phyloP scores from a whole-genome alignment of 2,329 filamentous ascomycete species.

The Metarhizium album region DNA sequence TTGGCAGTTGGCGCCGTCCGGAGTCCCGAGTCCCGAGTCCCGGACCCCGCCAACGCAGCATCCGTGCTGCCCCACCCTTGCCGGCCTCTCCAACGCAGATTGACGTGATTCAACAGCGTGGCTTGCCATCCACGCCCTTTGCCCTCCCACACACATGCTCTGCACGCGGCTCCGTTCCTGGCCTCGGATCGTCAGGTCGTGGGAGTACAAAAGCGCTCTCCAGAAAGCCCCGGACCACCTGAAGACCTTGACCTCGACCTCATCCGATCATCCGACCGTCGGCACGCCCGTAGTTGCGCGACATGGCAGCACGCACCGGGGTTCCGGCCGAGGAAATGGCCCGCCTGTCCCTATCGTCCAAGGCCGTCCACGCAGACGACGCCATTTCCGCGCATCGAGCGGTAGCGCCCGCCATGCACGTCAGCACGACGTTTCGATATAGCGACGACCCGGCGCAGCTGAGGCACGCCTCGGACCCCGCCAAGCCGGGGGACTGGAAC shows the following conservation, averaged over 20 bases:
- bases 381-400: conserved; percentile 62
- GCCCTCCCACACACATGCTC: not conserved
- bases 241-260: too few species aligned
- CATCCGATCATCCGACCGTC: not conserved
- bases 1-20: not conserved
- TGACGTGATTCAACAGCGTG: not conserved
- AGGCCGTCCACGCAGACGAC: conserved; percentile 76
- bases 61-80: not conserved
- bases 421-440: conserved; percentile 88
- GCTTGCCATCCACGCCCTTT: not conserved
- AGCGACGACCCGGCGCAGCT: conserved; percentile 57
- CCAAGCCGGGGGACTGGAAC: conserved; percentile 37
- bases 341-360: conserved; percentile 47
- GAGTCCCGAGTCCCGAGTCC: too few species aligned
- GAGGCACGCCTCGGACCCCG: conserved; percentile 15
- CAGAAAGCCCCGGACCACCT: not conserved
- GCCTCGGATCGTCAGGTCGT: too few species aligned
- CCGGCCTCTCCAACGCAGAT: not conserved
- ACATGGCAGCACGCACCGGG: conserved; percentile 2
- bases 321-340: conserved; percentile 8
- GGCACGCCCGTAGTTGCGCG: not conserved
- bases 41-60: not conserved
- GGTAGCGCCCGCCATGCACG: conserved; percentile 80
- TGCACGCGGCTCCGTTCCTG: too few species aligned
- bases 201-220: not conserved